phyloP scores from a whole-genome alignment of 176 grass and related monocot genomes.

The Saccharum spontaneum region DNA sequence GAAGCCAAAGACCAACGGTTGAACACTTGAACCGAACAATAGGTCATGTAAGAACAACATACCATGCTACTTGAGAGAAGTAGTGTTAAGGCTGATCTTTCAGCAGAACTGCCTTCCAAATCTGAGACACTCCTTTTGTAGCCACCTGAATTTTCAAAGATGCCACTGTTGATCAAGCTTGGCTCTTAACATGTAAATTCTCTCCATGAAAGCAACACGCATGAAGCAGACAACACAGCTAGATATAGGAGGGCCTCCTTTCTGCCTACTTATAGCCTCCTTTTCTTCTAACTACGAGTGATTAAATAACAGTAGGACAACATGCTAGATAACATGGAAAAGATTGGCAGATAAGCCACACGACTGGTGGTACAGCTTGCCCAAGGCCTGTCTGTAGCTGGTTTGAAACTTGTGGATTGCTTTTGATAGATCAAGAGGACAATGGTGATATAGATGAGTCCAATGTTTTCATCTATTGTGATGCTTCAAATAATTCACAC shows the following conservation, averaged over 20 bases:
- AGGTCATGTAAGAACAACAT: slow-evolving; percentile 16
- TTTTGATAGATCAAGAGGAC: not conserved
- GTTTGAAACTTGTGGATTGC: not conserved
- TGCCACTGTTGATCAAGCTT: slow-evolving; percentile 27
- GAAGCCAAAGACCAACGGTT: slow-evolving; percentile 3
- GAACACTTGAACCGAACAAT: not conserved
- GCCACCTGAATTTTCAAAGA: slow-evolving; percentile 9
- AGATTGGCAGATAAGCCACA: slow-evolving; percentile 16
- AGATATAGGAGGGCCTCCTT: not conserved
- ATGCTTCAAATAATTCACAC: not conserved
- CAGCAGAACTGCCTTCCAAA: not conserved
- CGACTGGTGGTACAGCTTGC: not conserved
- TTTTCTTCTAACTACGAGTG: not conserved
- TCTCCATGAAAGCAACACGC: slow-evolving; percentile 22
- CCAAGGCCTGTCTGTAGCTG: not conserved
- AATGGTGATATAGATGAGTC: not conserved
- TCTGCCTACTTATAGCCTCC: not conserved
- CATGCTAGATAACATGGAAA: slow-evolving; percentile 17
- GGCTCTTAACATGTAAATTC: slow-evolving; percentile 20
- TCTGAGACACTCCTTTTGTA: slow-evolving; percentile 21
- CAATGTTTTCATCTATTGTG: not conserved
- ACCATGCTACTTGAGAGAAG: slow-evolving; percentile 24
- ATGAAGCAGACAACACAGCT: not conserved
- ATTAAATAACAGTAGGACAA: not conserved
- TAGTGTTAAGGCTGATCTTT: slow-evolving; percentile 4